Conservation (phyloP, 768 basidiomycete genomes). For the Kondoa malvinella region DNA sequence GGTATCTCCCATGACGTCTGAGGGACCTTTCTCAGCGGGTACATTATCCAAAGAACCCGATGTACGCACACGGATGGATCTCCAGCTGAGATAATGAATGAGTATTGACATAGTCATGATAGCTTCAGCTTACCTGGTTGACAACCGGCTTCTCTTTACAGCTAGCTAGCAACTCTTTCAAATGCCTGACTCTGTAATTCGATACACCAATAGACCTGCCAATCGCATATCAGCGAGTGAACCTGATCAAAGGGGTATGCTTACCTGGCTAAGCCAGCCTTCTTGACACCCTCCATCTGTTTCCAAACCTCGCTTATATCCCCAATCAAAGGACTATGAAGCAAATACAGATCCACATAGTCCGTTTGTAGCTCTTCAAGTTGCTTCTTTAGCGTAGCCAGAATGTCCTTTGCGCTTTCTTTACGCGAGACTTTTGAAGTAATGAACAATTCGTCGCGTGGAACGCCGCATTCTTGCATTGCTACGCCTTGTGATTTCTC, state of each 20-base stretch:
- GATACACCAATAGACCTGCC: no score
- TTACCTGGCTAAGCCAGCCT: slow-evolving; percentile 9
- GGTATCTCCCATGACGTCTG: slow-evolving; percentile 10
- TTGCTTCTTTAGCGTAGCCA: slow-evolving; percentile 12
- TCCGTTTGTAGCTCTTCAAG: slow-evolving; percentile 7
- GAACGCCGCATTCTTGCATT: neutral
- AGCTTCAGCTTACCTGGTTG: no score
- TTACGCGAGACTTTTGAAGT: neutral
- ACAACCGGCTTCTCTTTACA: slow-evolving; percentile 7
- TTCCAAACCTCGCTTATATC: slow-evolving; percentile 10
- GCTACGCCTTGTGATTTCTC: neutral
- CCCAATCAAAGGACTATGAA: slow-evolving; percentile 2
- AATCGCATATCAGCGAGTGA: no score
- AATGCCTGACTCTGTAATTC: no score
- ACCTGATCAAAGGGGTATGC: no score
- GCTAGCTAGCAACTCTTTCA: slow-evolving; percentile 10
- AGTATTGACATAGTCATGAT: no score
- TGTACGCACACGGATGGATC: slow-evolving; percentile 13
- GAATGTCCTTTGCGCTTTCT: neutral
- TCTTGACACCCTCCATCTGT: slow-evolving; percentile 13
- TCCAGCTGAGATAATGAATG: slow-evolving; percentile 19
- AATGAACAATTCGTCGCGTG: slow-evolving; percentile 3
- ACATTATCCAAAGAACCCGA: neutral
- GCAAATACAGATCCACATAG: slow-evolving; percentile 16
- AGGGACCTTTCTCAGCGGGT: neutral